Conservation (phyloP, 495 filamentous ascomycete species). For the Gamarada debralockiae region DNA sequence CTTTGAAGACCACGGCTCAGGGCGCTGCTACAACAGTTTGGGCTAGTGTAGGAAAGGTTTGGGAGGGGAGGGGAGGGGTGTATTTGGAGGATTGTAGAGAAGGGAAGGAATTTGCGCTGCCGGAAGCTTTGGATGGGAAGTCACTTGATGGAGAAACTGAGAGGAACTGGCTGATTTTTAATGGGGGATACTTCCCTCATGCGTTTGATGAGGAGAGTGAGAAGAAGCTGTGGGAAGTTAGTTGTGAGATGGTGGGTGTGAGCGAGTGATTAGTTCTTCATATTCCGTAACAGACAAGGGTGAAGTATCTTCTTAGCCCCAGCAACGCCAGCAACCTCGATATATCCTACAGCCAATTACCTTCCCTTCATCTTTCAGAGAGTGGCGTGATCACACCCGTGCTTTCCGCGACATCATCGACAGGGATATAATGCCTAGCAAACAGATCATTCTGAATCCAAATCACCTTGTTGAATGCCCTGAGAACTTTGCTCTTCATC, state of each 20-base stretch:
- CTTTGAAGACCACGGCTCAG: slow-evolving; percentile 32
- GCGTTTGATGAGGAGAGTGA: not conserved
- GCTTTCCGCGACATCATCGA: too few species aligned
- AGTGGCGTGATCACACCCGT: too few species aligned
- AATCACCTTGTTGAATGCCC: slow-evolving; percentile 44
- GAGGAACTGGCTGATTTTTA: not conserved
- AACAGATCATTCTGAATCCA: slow-evolving; percentile 81
- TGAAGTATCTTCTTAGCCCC: too few species aligned
- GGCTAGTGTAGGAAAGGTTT: slow-evolving; percentile 34
- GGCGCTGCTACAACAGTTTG: slow-evolving; percentile 41
- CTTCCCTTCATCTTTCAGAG: too few species aligned
- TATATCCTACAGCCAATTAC: too few species aligned
- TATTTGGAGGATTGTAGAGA: slow-evolving; percentile 34
- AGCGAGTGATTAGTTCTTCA: not conserved
- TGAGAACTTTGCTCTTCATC: slow-evolving; percentile 20
- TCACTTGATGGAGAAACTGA: too few species aligned
- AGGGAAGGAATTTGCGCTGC: not conserved
- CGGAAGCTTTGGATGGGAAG: too few species aligned
- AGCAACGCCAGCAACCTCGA: too few species aligned
- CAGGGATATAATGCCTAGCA: slow-evolving; percentile 13
- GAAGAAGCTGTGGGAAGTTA: slow-evolving; percentile 3
- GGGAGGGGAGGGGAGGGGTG: slow-evolving; percentile 35
- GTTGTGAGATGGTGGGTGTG: slow-evolving; percentile 2
- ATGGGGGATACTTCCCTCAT: not conserved
- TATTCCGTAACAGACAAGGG: too few species aligned